A percentile compares a stretch with the other conserved stretches of the same genome.
Conservation (phyloP, 2,329 filamentous ascomycete species). For the Xylaria polymorpha region DNA sequence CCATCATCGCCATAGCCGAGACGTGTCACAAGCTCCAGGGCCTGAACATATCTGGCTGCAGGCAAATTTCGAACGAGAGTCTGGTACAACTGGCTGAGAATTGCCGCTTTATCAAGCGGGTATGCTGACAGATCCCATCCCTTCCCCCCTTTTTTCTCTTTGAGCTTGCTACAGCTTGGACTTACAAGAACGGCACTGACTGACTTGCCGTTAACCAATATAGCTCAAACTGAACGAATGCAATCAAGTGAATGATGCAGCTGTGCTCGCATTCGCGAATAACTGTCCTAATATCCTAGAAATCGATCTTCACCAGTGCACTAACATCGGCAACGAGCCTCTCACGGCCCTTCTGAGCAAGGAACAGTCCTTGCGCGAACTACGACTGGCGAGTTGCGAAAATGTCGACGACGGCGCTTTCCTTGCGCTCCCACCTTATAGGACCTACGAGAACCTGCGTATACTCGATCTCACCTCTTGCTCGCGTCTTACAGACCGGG, state of each 20-base stretch:
- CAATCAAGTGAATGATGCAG: constrained; percentile 81
- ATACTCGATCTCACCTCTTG: constrained; percentile 96
- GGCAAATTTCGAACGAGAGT: constrained; percentile 85
- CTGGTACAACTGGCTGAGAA: constrained; percentile 82
- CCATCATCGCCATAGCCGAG: constrained; percentile 72
- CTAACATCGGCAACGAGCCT: constrained; percentile 81
- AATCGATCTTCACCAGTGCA: constrained; percentile 92
- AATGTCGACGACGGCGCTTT: constrained; percentile 91
- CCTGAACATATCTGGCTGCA: constrained; percentile 90
- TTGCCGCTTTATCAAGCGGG: constrained; percentile 88
- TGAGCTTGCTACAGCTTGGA: background rate
- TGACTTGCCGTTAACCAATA: constrained; percentile 54
- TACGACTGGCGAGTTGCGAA: constrained; percentile 86
- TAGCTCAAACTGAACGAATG: constrained; percentile 96
- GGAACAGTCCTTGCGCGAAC: constrained; percentile 86
- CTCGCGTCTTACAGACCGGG: constrained; percentile 82
- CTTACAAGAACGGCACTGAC: constrained; percentile 32
- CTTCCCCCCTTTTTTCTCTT: constrained; percentile 1
- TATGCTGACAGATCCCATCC: constrained; percentile 58
- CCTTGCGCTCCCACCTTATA: constrained; percentile 75
- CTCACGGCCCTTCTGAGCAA: constrained; percentile 83
- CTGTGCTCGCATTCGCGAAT: constrained; percentile 85
- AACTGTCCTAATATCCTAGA: constrained; percentile 94
- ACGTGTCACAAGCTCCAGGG: constrained; percentile 90
- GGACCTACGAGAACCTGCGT: constrained; percentile 84